Conservation (phyloP, 257 asterid genomes). For the Primulina eburnea region DNA sequence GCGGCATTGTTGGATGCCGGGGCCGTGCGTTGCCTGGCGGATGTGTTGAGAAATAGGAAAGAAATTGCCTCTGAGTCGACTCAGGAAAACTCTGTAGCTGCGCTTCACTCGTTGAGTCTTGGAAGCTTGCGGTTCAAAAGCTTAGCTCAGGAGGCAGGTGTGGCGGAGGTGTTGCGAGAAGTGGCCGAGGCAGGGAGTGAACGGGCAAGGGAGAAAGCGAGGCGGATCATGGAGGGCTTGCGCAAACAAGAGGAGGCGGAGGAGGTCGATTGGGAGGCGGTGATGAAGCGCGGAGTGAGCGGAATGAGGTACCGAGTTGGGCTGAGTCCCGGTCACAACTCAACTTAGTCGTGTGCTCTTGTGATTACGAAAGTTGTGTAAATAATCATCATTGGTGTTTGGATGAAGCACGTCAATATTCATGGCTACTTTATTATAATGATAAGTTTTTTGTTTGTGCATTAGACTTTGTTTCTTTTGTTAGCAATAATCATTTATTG, state of each 20-base stretch:
- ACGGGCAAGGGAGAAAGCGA: constrained; percentile 73
- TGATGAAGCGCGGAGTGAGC: constrained; percentile 59
- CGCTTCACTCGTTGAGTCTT: constrained; percentile 62
- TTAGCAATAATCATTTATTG: background rate
- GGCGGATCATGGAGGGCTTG: constrained; percentile 45
- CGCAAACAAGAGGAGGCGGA: constrained; percentile 48
- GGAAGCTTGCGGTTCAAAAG: constrained; percentile 76
- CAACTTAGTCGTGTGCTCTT: constrained; percentile 37
- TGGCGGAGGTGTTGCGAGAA: constrained; percentile 52
- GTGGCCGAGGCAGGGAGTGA: constrained; percentile 58
- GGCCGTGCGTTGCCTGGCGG: constrained; percentile 59
- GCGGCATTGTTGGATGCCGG: constrained; percentile 64
- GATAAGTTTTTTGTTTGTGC: background rate
- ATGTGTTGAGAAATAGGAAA: constrained; percentile 41
- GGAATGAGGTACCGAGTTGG: constrained; percentile 49
- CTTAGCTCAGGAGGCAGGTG: constrained; percentile 58
- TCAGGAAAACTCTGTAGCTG: constrained; percentile 67
- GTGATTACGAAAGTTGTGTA: background rate
- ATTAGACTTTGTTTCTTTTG: background rate
- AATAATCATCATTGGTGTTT: background rate
- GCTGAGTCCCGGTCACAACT: constrained; percentile 28
- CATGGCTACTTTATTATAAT: background rate
- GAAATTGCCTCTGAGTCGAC: constrained; percentile 57
- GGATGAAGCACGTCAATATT: background rate
- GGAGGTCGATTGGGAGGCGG: constrained; percentile 80